phyloP scores from a whole-genome alignment of 176 grass and related monocot genomes.

The Guadua angustifolia region DNA sequence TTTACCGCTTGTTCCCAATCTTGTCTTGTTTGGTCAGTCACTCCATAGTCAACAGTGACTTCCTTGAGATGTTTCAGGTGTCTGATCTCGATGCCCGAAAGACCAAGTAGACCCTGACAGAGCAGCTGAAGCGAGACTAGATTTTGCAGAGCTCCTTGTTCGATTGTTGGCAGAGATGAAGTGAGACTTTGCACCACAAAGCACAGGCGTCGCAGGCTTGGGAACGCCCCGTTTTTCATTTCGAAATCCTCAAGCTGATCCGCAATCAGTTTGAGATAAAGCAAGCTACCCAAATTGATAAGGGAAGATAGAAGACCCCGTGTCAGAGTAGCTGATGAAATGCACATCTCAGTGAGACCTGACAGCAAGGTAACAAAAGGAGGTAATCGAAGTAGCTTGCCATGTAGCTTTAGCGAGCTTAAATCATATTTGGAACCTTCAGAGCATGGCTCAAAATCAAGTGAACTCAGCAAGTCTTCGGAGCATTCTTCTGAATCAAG shows the following conservation, averaged over 20 bases:
- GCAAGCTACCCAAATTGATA: slow-evolving; percentile 25
- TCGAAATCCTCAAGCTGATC: slow-evolving; percentile 14
- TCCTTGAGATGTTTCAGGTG: slow-evolving; percentile 46
- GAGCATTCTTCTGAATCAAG: slow-evolving; percentile 23
- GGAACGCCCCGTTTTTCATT: slow-evolving; percentile 42
- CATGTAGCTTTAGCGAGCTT: slow-evolving; percentile 42
- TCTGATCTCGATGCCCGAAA: slow-evolving; percentile 40
- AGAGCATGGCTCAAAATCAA: slow-evolving; percentile 30
- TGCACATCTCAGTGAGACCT: slow-evolving; percentile 42
- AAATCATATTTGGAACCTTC: slow-evolving; percentile 47
- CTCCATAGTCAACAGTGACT: slow-evolving; percentile 6
- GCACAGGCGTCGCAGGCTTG: slow-evolving; percentile 26
- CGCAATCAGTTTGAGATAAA: slow-evolving; percentile 37
- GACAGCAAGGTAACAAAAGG: slow-evolving; percentile 28
- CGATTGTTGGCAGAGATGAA: slow-evolving; percentile 17
- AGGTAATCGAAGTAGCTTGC: slow-evolving; percentile 14
- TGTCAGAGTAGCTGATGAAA: slow-evolving; percentile 40
- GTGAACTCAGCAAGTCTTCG: slow-evolving; percentile 24
- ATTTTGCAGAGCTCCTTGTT: slow-evolving; percentile 38
- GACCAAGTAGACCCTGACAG: background rate
- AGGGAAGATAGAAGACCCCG: slow-evolving; percentile 31
- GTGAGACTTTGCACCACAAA: slow-evolving; percentile 21
- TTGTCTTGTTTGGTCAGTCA: slow-evolving; percentile 5
- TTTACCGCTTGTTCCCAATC: slow-evolving; percentile 35
- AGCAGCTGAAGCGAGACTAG: slow-evolving; percentile 42